phyloP scores from a whole-genome alignment of 2,329 filamentous ascomycete genomes.

The Plenodomus tracheiphilus region DNA sequence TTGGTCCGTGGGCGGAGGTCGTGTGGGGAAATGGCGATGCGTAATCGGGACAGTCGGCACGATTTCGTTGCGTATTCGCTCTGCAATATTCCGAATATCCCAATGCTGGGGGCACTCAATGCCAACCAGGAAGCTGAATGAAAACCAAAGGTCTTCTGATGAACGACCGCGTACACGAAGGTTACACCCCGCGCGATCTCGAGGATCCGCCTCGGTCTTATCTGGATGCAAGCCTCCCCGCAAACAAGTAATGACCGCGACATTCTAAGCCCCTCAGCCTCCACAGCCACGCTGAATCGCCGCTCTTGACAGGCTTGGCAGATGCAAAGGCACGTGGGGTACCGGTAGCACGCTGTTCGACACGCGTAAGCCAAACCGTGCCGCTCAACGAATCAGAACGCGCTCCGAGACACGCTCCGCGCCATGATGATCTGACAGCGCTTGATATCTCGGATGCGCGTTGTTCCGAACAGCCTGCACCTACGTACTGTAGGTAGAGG shows the following conservation, averaged over 20 bases:
- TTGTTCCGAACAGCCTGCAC: neutral
- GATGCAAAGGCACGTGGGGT: neutral
- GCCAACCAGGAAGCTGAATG: neutral
- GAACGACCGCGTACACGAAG: neutral
- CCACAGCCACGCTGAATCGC: constrained; percentile 16
- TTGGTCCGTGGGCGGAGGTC: neutral
- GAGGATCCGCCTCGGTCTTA: neutral
- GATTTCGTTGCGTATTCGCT: neutral
- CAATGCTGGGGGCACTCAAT: too few species aligned
- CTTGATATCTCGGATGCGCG: neutral
- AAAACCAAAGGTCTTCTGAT: neutral
- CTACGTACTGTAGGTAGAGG: too few species aligned
- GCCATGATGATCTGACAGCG: neutral
- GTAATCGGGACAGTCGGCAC: neutral
- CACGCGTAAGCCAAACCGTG: neutral
- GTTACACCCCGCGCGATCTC: neutral
- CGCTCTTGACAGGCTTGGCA: neutral
- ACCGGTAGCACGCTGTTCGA: neutral
- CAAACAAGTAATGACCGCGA: constrained; percentile 10
- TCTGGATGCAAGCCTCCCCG: neutral
- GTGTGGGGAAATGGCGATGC: too few species aligned
- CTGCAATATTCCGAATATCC: neutral
- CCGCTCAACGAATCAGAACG: neutral
- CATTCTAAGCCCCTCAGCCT: constrained; percentile 11
- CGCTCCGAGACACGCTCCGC: neutral